phyloP scores from a whole-genome alignment of 2,329 filamentous ascomycete genomes.

The Penicillium sp. region DNA sequence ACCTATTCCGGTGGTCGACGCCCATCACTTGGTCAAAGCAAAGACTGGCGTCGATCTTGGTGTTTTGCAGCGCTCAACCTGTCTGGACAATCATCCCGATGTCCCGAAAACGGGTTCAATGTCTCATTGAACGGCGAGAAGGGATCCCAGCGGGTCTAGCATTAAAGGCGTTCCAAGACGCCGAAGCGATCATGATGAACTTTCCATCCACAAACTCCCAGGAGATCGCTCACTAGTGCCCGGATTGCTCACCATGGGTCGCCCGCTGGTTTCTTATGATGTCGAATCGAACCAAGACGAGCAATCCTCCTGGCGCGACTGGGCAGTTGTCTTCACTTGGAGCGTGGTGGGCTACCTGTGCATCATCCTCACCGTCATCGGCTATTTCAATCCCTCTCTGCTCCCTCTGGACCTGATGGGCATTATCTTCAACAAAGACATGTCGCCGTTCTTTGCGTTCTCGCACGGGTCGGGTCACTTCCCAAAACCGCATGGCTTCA shows the following conservation, averaged over 20 bases:
- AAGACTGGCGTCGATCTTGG: background rate
- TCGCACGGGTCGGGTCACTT: slow-evolving; percentile 26
- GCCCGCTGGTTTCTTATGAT: slow-evolving; percentile 14
- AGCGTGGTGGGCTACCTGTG: slow-evolving; percentile 24
- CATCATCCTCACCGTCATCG: slow-evolving; percentile 22
- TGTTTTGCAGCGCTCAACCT: slow-evolving; percentile 1
- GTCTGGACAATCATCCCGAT: background rate
- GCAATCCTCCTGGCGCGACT: slow-evolving; percentile 20
- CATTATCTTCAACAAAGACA: slow-evolving; percentile 21
- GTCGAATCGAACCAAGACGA: slow-evolving; percentile 20
- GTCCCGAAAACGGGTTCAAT: slow-evolving; percentile 11
- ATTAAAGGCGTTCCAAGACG: background rate
- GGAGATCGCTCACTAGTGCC: background rate
- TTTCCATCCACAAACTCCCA: background rate
- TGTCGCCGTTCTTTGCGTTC: slow-evolving; percentile 32
- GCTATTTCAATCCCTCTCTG: slow-evolving; percentile 20
- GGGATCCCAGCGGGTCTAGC: no score
- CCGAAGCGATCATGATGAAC: background rate
- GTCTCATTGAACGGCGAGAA: background rate
- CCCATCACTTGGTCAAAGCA: background rate
- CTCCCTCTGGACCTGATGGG: slow-evolving; percentile 20
- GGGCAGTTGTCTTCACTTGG: slow-evolving; percentile 22
- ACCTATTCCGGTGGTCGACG: slow-evolving; percentile 6
- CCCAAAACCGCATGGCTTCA: slow-evolving; percentile 35
- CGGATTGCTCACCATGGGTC: slow-evolving; percentile 23